phyloP scores from a whole-genome alignment of 2,329 filamentous ascomycete genomes.

The Metarhizium guizhouense region DNA sequence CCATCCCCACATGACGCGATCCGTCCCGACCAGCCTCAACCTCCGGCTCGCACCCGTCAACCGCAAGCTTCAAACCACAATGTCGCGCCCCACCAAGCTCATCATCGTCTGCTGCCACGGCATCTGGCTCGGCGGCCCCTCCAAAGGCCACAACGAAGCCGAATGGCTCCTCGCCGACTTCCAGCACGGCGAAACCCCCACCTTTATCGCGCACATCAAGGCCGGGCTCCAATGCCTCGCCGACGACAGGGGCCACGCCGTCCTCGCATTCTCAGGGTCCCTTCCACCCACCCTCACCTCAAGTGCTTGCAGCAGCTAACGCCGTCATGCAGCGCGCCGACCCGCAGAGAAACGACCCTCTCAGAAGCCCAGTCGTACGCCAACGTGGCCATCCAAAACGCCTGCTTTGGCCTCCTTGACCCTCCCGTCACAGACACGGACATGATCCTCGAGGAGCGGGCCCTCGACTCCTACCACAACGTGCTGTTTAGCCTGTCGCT shows the following conservation, averaged over 20 bases:
- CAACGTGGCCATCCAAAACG: constrained; percentile 38
- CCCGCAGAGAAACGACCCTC: constrained; percentile 44
- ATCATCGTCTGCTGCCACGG: constrained; percentile 80
- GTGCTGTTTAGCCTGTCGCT: constrained; percentile 61
- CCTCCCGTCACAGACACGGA: constrained; percentile 2
- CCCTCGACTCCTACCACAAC: constrained; percentile 82
- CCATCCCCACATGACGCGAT: too few relatives aligned
- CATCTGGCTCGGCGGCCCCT: constrained; percentile 57
- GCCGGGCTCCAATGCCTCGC: constrained; percentile 49
- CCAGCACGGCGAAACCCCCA: constrained; percentile 68
- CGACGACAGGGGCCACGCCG: constrained; percentile 28
- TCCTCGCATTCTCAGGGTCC: constrained; percentile 68
- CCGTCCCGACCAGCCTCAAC: too few relatives aligned
- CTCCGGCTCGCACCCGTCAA: neutral
- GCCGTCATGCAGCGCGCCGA: constrained; percentile 40
- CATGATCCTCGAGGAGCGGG: constrained; percentile 56
- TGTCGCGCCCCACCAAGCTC: constrained; percentile 34
- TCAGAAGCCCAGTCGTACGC: constrained; percentile 58
- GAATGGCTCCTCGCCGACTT: constrained; percentile 72
- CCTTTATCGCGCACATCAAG: constrained; percentile 68
- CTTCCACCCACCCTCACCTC: constrained; percentile 4
- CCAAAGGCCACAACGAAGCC: constrained; percentile 40
- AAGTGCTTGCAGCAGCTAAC: neutral
- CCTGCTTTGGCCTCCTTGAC: constrained; percentile 33
- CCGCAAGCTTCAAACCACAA: neutral